Evolutionary conservation across 768 basidiomycete genomes (phyloP).

Genomic region (Clitopilus hobsonii): DNA sequence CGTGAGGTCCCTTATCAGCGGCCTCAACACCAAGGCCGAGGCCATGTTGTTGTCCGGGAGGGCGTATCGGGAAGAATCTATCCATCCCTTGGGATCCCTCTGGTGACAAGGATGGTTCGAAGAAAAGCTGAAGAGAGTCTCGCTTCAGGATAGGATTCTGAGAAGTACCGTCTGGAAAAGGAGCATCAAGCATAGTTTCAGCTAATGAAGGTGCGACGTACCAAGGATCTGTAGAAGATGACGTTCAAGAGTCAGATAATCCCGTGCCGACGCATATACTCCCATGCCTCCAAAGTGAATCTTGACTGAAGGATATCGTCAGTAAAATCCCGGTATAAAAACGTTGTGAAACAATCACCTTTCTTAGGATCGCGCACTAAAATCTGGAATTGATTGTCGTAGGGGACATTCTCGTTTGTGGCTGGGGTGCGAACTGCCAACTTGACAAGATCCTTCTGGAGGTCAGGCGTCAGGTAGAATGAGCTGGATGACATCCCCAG

Average conservation of each 20-base stretch:
- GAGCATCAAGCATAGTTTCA: background rate
- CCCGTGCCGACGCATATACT: conserved; percentile 12
- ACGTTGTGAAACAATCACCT: conserved; percentile 3
- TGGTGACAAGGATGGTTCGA: conserved; percentile 8
- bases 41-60: background rate
- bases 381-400: conserved; percentile 8
- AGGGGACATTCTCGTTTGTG: background rate
- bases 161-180: conserved; percentile 6
- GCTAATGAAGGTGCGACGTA: conserved; percentile 7
- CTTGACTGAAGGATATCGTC: conserved; percentile 6
- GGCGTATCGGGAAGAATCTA: background rate
- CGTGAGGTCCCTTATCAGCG: background rate
- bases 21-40: background rate
- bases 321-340: background rate
- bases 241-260: conserved; percentile 11
- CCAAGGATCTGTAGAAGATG: background rate
- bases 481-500: background rate
- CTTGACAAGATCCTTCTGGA: conserved; percentile 2
- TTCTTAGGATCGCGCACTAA: conserved; percentile 13
- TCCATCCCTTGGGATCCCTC: background rate
- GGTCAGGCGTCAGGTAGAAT: background rate
- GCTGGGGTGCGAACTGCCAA: background rate
- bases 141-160: conserved; percentile 9
- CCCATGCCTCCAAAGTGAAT: conserved; percentile 13
- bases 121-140: conserved; percentile 7